Evolutionary conservation across 257 asterid species (phyloP).

Genomic region (Rauvolfia tetraphylla): DNA sequence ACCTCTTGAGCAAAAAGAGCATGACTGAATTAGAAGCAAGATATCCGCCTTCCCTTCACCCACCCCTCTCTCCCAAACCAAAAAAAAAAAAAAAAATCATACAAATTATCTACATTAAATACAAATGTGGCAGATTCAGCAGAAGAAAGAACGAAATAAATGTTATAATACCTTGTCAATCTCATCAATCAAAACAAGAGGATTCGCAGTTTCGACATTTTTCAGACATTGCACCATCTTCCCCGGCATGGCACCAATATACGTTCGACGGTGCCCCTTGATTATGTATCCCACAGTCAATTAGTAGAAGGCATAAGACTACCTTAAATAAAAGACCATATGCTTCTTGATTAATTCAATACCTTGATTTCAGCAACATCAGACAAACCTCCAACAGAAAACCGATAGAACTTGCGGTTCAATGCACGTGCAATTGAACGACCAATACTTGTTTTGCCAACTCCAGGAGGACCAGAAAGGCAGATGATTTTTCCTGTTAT

Average conservation of each 20-base stretch:
- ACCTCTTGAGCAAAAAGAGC: neutral
- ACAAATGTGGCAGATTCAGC: neutral
- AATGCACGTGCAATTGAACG: slow-evolving; percentile 98
- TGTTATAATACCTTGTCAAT: slow-evolving; percentile 77
- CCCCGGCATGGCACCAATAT: slow-evolving; percentile 99
- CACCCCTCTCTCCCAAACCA: neutral
- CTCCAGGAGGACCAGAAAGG: slow-evolving; percentile 99
- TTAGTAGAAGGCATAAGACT: neutral
- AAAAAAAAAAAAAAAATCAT: neutral
- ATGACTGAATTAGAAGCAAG: neutral
- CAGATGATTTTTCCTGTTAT: slow-evolving; percentile 88
- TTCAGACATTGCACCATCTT: slow-evolving; percentile 98
- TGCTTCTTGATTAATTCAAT: slow-evolving; percentile 10
- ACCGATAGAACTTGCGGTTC: slow-evolving; percentile 96
- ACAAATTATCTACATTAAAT: neutral
- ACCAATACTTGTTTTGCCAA: slow-evolving; percentile 97
- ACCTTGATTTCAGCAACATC: slow-evolving; percentile 99
- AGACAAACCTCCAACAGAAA: slow-evolving; percentile 98
- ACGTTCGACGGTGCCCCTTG: slow-evolving; percentile 98
- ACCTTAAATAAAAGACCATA: neutral
- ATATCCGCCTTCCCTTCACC: neutral
- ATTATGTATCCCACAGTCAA: slow-evolving; percentile 24
- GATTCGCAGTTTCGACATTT: slow-evolving; percentile 94
- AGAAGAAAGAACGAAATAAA: neutral
- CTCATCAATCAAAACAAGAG: slow-evolving; percentile 98